phyloP scores from a whole-genome alignment of 2,329 filamentous ascomycete genomes.

The Stagonosporopsis rhizophila region DNA sequence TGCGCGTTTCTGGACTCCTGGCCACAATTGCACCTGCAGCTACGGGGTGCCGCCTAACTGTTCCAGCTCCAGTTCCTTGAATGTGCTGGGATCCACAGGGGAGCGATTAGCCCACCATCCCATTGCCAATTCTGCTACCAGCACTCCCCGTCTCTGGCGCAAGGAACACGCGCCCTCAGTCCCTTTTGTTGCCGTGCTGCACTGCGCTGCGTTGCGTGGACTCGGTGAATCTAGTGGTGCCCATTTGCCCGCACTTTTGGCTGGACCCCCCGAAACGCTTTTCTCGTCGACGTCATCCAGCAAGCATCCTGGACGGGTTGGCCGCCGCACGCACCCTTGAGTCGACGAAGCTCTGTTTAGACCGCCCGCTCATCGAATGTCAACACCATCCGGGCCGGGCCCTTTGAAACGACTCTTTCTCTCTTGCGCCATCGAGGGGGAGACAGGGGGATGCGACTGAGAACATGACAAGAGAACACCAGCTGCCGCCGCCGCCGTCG shows the following conservation, averaged over 20 bases:
- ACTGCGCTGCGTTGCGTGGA: constrained; percentile 11
- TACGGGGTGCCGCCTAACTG: constrained; percentile 10
- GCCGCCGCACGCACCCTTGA: constrained; percentile 3
- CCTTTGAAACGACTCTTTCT: constrained; percentile 8
- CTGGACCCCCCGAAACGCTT: not conserved
- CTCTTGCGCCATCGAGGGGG: constrained; percentile 15
- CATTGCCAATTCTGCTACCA: constrained; percentile 14
- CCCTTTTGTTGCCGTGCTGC: not conserved
- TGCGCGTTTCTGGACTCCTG: constrained; percentile 2
- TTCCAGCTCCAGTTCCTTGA: constrained; percentile 11
- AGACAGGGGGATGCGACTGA: constrained; percentile 18
- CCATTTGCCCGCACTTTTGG: not conserved
- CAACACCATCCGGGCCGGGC: constrained; percentile 10
- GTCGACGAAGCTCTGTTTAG: not conserved
- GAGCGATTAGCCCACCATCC: constrained; percentile 15
- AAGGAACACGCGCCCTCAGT: not conserved
- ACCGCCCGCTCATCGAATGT: constrained; percentile 14
- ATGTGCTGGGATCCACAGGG: constrained; percentile 12
- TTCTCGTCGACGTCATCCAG: constrained; percentile 16
- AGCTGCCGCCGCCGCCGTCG: constrained; percentile 11
- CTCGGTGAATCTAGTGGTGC: constrained; percentile 2
- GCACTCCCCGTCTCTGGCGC: constrained; percentile 9
- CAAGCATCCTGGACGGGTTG: not conserved
- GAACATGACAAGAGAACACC: constrained; percentile 20
- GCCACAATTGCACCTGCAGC: constrained; percentile 4